Percentiles rank a stretch among this genome's conserved stretches.
phyloP scores from a whole-genome alignment of 495 filamentous ascomycete species.

The Friedmanniomyces endolithicus region DNA sequence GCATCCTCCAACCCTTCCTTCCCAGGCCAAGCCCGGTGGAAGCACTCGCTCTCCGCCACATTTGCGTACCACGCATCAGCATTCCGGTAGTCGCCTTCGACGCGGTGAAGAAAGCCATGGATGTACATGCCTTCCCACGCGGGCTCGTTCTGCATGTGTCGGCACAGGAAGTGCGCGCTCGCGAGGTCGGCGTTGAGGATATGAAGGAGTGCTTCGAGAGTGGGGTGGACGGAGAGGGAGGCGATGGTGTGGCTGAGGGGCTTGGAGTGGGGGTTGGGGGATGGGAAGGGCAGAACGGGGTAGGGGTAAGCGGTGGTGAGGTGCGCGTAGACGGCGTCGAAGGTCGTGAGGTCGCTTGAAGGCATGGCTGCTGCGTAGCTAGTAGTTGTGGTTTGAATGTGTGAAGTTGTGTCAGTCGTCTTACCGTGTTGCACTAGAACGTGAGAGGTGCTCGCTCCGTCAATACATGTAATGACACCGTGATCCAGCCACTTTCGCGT shows the following conservation, averaged over 20 bases:
- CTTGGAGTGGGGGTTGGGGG: conserved; percentile 7
- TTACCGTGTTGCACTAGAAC: too few relatives aligned
- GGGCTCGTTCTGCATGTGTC: conserved; percentile 37
- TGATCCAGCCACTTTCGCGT: too few relatives aligned
- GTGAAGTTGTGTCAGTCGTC: too few relatives aligned
- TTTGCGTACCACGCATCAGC: conserved; percentile 35
- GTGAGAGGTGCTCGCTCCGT: too few relatives aligned
- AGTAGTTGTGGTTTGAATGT: not conserved
- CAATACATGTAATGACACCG: too few relatives aligned
- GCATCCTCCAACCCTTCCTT: conserved; percentile 8
- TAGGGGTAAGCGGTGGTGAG: conserved; percentile 14
- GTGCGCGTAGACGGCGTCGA: conserved; percentile 15
- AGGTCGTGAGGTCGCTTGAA: not conserved
- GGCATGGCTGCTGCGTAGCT: not conserved
- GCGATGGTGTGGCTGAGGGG: conserved; percentile 24
- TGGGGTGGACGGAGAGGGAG: conserved; percentile 32
- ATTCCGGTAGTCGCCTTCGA: conserved; percentile 37
- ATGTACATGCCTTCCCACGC: conserved; percentile 37
- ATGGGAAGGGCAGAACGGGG: conserved; percentile 6
- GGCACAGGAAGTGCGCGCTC: conserved; percentile 37
- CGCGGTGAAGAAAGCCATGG: conserved; percentile 35
- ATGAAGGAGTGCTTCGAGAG: conserved; percentile 36
- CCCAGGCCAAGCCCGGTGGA: conserved; percentile 20
- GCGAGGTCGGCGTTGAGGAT: conserved; percentile 37
- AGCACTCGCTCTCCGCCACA: conserved; percentile 27